Evolutionary conservation across 192 early-diverging fungal genomes (phyloP).

Genomic region (Entophlyctis luteolus): DNA sequence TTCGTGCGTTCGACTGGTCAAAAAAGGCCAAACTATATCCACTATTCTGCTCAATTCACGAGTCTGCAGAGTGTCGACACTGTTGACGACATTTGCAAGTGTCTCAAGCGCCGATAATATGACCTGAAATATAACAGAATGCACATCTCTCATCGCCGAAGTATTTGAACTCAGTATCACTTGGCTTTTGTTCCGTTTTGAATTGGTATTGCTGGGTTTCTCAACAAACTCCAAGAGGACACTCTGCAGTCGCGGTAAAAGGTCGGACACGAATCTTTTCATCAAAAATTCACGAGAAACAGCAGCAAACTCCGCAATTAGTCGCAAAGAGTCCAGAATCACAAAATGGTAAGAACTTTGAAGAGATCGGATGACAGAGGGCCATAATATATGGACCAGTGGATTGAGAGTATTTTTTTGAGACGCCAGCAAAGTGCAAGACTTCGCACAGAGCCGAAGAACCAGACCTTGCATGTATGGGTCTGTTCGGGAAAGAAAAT

Average conservation of each 20-base stretch:
- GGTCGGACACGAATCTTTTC: conserved; percentile 9
- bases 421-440: conserved; percentile 8
- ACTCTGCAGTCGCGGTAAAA: conserved; percentile 4
- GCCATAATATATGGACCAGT: conserved; percentile 38
- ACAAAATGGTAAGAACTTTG: conserved; percentile 32
- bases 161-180: not conserved
- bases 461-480: conserved; percentile 20
- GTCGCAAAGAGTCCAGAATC: conserved; percentile 28
- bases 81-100: not conserved
- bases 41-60: not conserved
- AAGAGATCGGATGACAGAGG: conserved; percentile 15
- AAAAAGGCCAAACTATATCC: conserved; percentile 11
- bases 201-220: too few relatives aligned
- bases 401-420: conserved; percentile 24
- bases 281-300: not conserved
- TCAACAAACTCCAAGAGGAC: not conserved
- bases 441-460: conserved; percentile 14
- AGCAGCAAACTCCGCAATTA: conserved; percentile 9
- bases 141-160: not conserved
- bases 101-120: not conserved
- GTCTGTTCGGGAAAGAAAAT: conserved; percentile 25
- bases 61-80: not conserved
- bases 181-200: not conserved
- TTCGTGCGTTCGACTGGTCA: not conserved
- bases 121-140: conserved; percentile 10